Conservation (phyloP, 371 early-diverging fungal genomes). For the Conidiobolus incongruus region DNA sequence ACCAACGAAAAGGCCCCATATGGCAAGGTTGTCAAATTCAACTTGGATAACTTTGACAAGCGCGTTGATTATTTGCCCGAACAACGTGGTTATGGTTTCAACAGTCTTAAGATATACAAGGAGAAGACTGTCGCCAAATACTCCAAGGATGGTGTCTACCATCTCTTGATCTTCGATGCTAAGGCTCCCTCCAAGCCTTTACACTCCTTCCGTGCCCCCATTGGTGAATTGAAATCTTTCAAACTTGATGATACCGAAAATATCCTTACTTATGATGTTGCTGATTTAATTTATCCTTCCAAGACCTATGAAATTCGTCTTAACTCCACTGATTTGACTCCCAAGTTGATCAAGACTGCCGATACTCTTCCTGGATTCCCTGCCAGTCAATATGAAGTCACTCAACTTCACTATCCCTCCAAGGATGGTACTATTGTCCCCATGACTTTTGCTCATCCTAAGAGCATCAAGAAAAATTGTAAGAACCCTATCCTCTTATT, state of each 20-base stretch:
- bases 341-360: slow-evolving; percentile 13
- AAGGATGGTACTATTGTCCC: slow-evolving; percentile 39
- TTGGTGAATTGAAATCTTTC: slow-evolving; percentile 9
- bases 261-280: slow-evolving; percentile 19
- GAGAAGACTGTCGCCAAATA: slow-evolving; percentile 17
- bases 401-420: slow-evolving; percentile 27
- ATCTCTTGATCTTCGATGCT: slow-evolving; percentile 26
- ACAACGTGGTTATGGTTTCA: slow-evolving; percentile 12
- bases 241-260: slow-evolving; percentile 7
- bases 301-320: slow-evolving; percentile 19
- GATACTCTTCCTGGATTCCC: slow-evolving; percentile 16
- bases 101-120: slow-evolving; percentile 23
- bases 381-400: slow-evolving; percentile 15
- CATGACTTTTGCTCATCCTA: slow-evolving; percentile 21
- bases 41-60: slow-evolving; percentile 19
- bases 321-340: slow-evolving; percentile 5
- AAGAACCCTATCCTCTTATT: slow-evolving; percentile 27
- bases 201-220: slow-evolving; percentile 9
- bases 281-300: slow-evolving; percentile 25
- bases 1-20: slow-evolving; percentile 32
- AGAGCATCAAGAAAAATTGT: slow-evolving; percentile 17
- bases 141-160: slow-evolving; percentile 13
- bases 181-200: slow-evolving; percentile 33
- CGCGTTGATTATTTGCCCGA: background rate
- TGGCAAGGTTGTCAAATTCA: slow-evolving; percentile 25